Base-by-base conservation (phyloP, 139 green algal species). In the Medakamo hakoo region DNA sequence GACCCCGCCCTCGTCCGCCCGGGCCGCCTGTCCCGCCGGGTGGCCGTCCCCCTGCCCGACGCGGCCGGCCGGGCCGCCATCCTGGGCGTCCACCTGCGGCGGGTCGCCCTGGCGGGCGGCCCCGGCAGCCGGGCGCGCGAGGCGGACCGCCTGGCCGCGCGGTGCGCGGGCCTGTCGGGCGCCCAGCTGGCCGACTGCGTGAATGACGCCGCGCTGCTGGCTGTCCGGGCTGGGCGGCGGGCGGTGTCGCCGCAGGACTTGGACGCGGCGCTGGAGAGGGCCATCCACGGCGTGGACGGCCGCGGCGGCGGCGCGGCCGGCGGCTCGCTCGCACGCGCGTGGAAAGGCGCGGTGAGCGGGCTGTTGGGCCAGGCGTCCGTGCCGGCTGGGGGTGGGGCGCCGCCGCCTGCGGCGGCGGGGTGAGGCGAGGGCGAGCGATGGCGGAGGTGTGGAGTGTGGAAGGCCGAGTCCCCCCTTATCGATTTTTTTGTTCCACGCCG, bases 171-270 rank as follows among this genome's bases (percentile, higher is more conserved):
- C 27, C 81, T 86, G 55, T 74, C 67, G 24, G 91, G 92, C 32
- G 92, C 92, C n/a, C 88, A 98, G 73, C 79, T 98, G 67, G 80
- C 84, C 21, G 96, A 98, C 67, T 78, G 95, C 67, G 82, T 94
- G 40, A 95, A 97, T 62, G 90, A 97, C 76, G 88, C 81, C 2
- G 76, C 83, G 2, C 71, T 96, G 64, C 71, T 97, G 64, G 83
- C 85, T 16, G 88, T 76, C 1, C 66, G 91, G 20, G 64, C 74
- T 24, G 60, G 57, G 19, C 61, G 60, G 23, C 77, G 85, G 14
- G 30, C 67, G 1, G 76, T 93, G 58, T 71, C 60, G 0, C 52
- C 89, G 30, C 2, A 62, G 1, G 88, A 96, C 61, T 71, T 92
- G 70, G 66, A 89, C 20, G 73, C 79, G 59, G 86, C 80, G 1